These are phyloP conservation scores for Alisma plantagoaquatica DNA, from an alignment of 106 monocot genomes.

Conservation along the genomic window DNA sequence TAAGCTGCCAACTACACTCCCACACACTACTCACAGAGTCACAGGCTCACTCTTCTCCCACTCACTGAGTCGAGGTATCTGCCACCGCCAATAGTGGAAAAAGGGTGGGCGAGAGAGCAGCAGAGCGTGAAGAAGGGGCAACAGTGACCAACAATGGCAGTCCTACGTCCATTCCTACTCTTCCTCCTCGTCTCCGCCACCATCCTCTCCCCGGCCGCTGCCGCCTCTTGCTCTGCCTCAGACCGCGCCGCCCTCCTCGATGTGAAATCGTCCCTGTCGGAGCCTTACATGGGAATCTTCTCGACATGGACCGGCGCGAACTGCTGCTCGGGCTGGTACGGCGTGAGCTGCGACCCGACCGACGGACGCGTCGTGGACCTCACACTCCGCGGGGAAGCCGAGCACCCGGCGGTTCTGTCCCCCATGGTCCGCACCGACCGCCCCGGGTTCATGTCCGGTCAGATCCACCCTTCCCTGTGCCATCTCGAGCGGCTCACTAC, in stretches of 20 bases:
- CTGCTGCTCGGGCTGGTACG: slow-evolving; percentile 78
- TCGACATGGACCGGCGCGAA: slow-evolving; percentile 29
- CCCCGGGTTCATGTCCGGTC: slow-evolving; percentile 67
- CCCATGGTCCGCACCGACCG: slow-evolving; percentile 27
- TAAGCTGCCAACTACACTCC: no score
- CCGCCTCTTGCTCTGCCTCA: slow-evolving; percentile 15
- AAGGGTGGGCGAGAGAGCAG: no score
- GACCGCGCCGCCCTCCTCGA: slow-evolving; percentile 17
- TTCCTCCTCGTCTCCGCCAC: slow-evolving; percentile 3
- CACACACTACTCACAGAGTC: no score
- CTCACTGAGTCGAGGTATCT: no score
- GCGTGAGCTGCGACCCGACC: slow-evolving; percentile 46
- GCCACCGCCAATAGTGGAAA: no score
- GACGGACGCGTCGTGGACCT: slow-evolving; percentile 18
- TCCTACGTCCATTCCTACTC: no score
- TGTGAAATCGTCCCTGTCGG: slow-evolving; percentile 20
- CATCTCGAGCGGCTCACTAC: slow-evolving; percentile 39
- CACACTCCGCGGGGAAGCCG: slow-evolving; percentile 33
- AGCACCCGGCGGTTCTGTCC: slow-evolving; percentile 46
- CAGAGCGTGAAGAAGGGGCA: no score
- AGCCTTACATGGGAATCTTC: slow-evolving; percentile 16
- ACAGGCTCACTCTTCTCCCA: no score
- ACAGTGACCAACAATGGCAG: no score
- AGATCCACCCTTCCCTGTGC: slow-evolving; percentile 49
- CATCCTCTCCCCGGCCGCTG: neutral